Percentiles rank a stretch among this genome's conserved stretches.
Evolutionary conservation across 441 rosid species (phyloP).

Genomic region (Croton laevigatus): DNA sequence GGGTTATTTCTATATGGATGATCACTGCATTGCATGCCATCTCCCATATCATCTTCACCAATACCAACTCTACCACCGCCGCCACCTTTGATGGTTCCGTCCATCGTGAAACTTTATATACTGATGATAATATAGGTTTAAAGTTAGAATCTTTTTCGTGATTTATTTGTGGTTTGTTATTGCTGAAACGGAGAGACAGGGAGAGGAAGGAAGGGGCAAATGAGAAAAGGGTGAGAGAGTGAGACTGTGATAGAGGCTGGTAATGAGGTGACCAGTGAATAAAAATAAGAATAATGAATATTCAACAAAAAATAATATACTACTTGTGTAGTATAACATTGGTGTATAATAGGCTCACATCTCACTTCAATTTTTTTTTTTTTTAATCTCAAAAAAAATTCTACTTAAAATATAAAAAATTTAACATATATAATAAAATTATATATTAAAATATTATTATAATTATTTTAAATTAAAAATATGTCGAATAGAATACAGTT

Average conservation of each 20-base stretch:
- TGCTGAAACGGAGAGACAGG: constrained; percentile 6
- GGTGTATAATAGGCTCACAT: too few relatives aligned
- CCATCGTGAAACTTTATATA: constrained; percentile 24
- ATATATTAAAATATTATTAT: too few relatives aligned
- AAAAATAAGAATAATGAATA: not conserved
- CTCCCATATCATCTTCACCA: constrained; percentile 68
- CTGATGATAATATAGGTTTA: not conserved
- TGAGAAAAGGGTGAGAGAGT: constrained; percentile 19
- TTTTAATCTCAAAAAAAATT: too few relatives aligned
- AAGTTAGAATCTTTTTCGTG: constrained; percentile 10
- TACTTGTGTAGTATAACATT: too few relatives aligned
- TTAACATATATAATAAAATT: too few relatives aligned
- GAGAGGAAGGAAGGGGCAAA: not conserved
- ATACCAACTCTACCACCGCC: constrained; percentile 30
- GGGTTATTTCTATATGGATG: constrained; percentile 80
- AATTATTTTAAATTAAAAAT: too few relatives aligned
- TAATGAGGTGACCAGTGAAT: not conserved
- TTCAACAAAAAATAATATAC: too few relatives aligned
- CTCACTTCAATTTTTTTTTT: too few relatives aligned
- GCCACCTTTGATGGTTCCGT: constrained; percentile 19
- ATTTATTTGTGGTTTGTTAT: constrained; percentile 10
- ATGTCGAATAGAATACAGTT: too few relatives aligned
- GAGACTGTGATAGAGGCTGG: constrained; percentile 29
- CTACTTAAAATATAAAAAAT: too few relatives aligned
- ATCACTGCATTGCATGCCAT: constrained; percentile 76